Evolutionary conservation across 176 grass and related monocot genomes (phyloP).

Genomic region (Cenchrus americanus): DNA sequence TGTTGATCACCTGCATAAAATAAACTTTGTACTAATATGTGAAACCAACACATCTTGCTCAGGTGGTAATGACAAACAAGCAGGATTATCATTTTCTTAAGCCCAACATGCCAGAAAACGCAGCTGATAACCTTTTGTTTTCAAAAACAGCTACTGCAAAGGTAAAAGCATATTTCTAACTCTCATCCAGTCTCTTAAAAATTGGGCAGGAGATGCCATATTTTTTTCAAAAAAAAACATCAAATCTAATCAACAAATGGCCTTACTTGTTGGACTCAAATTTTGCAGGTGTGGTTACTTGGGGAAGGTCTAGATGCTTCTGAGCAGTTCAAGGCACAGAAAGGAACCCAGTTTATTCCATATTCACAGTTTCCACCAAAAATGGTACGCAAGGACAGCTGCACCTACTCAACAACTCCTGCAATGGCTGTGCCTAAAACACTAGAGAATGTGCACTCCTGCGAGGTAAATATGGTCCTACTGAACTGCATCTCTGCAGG

Average conservation of each 20-base stretch:
- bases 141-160: slow-evolving; percentile 53
- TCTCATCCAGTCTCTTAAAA: neutral
- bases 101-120: slow-evolving; percentile 54
- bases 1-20: slow-evolving; percentile 8
- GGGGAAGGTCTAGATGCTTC: slow-evolving; percentile 65
- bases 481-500: neutral
- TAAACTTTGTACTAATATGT: neutral
- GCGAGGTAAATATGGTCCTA: slow-evolving; percentile 63
- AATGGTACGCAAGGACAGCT: slow-evolving; percentile 64
- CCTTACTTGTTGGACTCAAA: slow-evolving; percentile 26
- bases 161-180: slow-evolving; percentile 43
- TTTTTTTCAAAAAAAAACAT: neutral
- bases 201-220: neutral
- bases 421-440: slow-evolving; percentile 74
- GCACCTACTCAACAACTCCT: slow-evolving; percentile 69
- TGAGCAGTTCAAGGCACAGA: slow-evolving; percentile 64
- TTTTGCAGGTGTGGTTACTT: slow-evolving; percentile 75
- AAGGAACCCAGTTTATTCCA: slow-evolving; percentile 75
- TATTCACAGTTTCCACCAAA: slow-evolving; percentile 73
- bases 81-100: slow-evolving; percentile 72
- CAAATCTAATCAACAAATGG: neutral
- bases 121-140: slow-evolving; percentile 54
- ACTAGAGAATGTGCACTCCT: slow-evolving; percentile 79
- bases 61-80: slow-evolving; percentile 79
- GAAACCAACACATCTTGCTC: slow-evolving; percentile 23